Evolutionary conservation across 371 early-diverging fungal species (phyloP), one percentile per base, ranked within the genome.

Genomic region (Quaeritorhiza haematococci): DNA sequence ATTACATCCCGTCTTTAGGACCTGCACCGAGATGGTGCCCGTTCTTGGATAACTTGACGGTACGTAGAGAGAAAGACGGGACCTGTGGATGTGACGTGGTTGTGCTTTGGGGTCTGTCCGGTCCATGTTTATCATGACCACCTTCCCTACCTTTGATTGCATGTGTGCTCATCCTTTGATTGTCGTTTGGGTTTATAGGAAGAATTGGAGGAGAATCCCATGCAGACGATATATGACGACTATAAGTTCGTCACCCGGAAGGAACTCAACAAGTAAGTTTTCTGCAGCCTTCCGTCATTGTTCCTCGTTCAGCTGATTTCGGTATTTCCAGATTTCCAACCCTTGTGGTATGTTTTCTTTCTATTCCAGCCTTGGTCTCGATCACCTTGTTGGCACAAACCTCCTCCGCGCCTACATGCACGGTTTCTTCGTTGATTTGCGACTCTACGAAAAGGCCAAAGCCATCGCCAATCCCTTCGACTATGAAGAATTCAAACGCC

Each of bases 401-500:
- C 83, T 94, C 3, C 83, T 96, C 68, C 92, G 90, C 66, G 93
- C 96, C 0, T 98, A 98, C 63, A 96, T 98, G 97, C 98, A 98
- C 71, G 98, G 98, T 59, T 98, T 90, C 89, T 96, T 96, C 68
- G 83, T 98, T 59, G 94, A 96, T 66, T 75, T 92, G 63, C 87
- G 93, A 24, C 71, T 98, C 59, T 96, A 98, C 66, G 92, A 95
- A 70, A 90, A 93, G 73, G 96, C 98, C 56, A 87, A 87, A 68
- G 82, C 92, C 1, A 93, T 97, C 63, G 91, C 94, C 52, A 92
- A 95, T 71, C 98, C 98, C 52, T 96, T 96, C 69, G 94, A 91
- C n/a, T 96, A 88, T 70, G 91, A 93, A 19, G 94, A 94, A 58
- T 92, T 91, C 76, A 79, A 84, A 47, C 75, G 85, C 64, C 79